A percentile compares a stretch with the other conserved stretches of the same genome.
These are phyloP conservation scores for Pyrus hybrid DNA, from an alignment of 331 rosid species.

Conservation along the genomic window DNA sequence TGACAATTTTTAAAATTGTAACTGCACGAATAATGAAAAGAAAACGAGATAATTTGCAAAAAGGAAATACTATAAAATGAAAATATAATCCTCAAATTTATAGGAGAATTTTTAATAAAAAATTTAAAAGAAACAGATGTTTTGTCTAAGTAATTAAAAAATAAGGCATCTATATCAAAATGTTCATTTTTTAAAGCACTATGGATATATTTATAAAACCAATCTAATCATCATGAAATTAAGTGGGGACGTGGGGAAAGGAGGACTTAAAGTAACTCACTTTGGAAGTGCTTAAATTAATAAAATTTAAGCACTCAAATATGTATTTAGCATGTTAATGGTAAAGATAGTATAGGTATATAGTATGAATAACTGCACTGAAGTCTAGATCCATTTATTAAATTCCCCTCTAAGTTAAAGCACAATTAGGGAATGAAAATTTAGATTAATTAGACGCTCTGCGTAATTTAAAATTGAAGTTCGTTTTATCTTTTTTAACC, in stretches of 20 bases:
- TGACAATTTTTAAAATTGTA: no score
- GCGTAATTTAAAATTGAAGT: background rate
- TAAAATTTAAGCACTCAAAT: slow-evolving; percentile 24
- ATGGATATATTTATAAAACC: slow-evolving; percentile 21
- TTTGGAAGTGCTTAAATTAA: slow-evolving; percentile 30
- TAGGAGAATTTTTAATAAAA: no score
- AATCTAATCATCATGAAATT: slow-evolving; percentile 46
- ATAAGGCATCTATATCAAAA: no score
- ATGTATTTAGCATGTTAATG: slow-evolving; percentile 7
- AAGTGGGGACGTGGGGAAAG: slow-evolving; percentile 38
- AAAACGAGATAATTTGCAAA: no score
- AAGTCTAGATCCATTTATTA: slow-evolving; percentile 16
- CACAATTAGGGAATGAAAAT: background rate
- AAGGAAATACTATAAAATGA: no score
- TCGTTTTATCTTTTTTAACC: background rate
- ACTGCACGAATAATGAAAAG: no score
- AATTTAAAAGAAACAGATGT: no score
- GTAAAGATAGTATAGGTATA: background rate
- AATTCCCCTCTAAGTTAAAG: background rate
- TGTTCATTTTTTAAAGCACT: background rate
- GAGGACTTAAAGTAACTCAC: slow-evolving; percentile 23
- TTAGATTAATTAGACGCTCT: background rate
- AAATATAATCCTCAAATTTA: no score
- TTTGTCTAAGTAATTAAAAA: no score
- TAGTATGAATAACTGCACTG: slow-evolving; percentile 17